Evolutionary conservation across 257 asterid genomes (phyloP).

Genomic region (Capsicum baccatum): DNA sequence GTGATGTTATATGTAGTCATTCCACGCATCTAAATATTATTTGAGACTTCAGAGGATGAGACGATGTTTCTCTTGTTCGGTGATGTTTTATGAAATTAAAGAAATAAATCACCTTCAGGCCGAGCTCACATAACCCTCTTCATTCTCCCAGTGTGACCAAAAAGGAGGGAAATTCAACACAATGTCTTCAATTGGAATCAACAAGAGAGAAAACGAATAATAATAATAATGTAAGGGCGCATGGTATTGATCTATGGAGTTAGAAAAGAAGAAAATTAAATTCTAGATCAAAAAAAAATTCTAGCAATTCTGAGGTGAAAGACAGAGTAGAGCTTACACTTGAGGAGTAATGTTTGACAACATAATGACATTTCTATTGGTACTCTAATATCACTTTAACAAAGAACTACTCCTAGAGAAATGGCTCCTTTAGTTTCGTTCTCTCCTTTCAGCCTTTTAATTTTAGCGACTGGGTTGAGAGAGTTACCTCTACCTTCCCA

Average conservation of each 20-base stretch:
- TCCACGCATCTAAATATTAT: slow-evolving; percentile 22
- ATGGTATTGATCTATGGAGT: neutral
- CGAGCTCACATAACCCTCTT: neutral
- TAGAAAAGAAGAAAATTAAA: neutral
- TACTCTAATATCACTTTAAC: neutral
- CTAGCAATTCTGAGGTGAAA: neutral
- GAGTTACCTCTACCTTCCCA: neutral
- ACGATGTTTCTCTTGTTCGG: neutral
- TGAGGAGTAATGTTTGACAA: slow-evolving; percentile 17
- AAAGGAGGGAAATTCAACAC: neutral
- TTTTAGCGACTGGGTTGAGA: slow-evolving; percentile 15
- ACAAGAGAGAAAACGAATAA: neutral
- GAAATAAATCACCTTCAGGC: neutral
- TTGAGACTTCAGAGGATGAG: slow-evolving; percentile 14
- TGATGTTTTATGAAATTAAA: neutral
- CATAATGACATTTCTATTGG: neutral
- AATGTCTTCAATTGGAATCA: neutral
- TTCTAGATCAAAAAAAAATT: neutral
- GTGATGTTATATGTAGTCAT: neutral
- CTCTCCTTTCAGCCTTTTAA: neutral
- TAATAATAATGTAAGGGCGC: neutral
- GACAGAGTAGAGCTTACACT: slow-evolving; percentile 19
- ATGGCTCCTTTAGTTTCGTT: neutral
- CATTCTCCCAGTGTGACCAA: neutral
- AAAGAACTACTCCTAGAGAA: slow-evolving; percentile 19